Conservation (phyloP, 2,329 filamentous ascomycete species). For the Trichophaea hybrida region DNA sequence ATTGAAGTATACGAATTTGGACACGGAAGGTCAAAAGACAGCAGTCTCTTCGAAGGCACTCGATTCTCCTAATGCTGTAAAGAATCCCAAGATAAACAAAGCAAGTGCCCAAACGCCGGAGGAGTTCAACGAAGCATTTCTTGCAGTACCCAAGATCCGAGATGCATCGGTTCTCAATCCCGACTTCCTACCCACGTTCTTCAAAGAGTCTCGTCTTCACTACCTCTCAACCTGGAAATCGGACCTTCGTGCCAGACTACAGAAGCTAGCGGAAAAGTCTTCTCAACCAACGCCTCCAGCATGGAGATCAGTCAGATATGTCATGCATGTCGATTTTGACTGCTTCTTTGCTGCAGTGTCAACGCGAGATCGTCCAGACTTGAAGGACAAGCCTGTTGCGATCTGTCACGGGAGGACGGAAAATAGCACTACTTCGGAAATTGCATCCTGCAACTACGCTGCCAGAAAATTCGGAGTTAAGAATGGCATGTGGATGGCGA, state of each 20-base stretch:
- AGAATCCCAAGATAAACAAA: constrained; percentile 19
- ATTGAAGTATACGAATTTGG: neutral
- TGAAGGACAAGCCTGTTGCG: constrained; percentile 62
- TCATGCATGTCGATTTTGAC: constrained; percentile 95
- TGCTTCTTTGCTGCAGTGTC: constrained; percentile 97
- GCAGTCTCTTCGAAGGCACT: too few species aligned
- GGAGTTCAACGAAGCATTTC: constrained; percentile 74
- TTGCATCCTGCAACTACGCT: constrained; percentile 93
- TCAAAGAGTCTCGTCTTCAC: constrained; percentile 85
- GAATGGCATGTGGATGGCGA: constrained; percentile 99
- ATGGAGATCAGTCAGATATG: constrained; percentile 44
- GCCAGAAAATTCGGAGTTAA: constrained; percentile 76
- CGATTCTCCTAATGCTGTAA: neutral
- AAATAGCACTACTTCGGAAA: constrained; percentile 52
- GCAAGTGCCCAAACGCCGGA: constrained; percentile 57
- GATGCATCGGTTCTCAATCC: constrained; percentile 88
- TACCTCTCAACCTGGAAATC: constrained; percentile 96
- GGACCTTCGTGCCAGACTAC: constrained; percentile 76
- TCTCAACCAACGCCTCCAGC: constrained; percentile 31
- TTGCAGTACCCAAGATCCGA: constrained; percentile 70
- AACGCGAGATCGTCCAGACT: constrained; percentile 60
- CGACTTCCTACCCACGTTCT: constrained; percentile 85
- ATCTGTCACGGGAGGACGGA: constrained; percentile 59
- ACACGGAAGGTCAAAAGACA: neutral
- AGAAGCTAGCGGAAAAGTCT: constrained; percentile 48